These are phyloP conservation scores for Fusarium cicatricum DNA, from an alignment of 2,329 filamentous ascomycete species.

Conservation along the genomic window DNA sequence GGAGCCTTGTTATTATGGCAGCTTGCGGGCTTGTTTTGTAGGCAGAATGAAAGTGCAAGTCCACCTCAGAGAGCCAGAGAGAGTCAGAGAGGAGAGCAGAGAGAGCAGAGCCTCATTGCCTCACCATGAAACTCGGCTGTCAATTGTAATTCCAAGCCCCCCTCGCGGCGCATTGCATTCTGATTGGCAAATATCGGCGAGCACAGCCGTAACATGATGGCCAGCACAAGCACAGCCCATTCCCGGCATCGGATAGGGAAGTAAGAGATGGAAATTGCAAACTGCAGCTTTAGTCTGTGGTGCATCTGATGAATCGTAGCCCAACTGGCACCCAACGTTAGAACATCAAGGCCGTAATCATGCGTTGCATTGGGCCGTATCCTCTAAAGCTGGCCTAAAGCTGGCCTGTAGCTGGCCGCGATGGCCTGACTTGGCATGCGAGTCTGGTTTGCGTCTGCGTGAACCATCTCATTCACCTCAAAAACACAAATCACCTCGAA, in stretches of 20 bases:
- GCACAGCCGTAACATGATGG: not conserved
- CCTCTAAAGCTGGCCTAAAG: not conserved
- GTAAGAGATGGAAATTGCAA: constrained; percentile 31
- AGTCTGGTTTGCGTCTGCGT: constrained; percentile 15
- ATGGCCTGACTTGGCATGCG: constrained; percentile 30
- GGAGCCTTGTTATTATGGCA: constrained; percentile 15
- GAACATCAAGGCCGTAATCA: not conserved
- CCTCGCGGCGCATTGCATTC: too few species aligned
- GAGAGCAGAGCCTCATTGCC: constrained; percentile 4
- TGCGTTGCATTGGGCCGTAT: constrained; percentile 1
- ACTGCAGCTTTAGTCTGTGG: not conserved
- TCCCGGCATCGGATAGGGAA: not conserved
- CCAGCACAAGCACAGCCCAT: constrained; percentile 23
- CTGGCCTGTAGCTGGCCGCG: constrained; percentile 20
- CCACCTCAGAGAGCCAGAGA: too few species aligned
- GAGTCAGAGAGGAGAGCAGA: too few species aligned
- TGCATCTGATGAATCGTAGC: constrained; percentile 16
- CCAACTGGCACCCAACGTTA: constrained; percentile 32
- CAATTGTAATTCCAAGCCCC: too few species aligned
- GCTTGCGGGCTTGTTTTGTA: constrained; percentile 1
- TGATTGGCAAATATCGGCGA: not conserved
- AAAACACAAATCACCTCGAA: constrained; percentile 1
- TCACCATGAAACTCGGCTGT: too few species aligned
- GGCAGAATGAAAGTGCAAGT: constrained; percentile 5
- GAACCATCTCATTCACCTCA: constrained; percentile 10